Evolutionary conservation across 1,139 yeast genomes (phyloP).

Genomic region (Suhomyces coccinellae): DNA sequence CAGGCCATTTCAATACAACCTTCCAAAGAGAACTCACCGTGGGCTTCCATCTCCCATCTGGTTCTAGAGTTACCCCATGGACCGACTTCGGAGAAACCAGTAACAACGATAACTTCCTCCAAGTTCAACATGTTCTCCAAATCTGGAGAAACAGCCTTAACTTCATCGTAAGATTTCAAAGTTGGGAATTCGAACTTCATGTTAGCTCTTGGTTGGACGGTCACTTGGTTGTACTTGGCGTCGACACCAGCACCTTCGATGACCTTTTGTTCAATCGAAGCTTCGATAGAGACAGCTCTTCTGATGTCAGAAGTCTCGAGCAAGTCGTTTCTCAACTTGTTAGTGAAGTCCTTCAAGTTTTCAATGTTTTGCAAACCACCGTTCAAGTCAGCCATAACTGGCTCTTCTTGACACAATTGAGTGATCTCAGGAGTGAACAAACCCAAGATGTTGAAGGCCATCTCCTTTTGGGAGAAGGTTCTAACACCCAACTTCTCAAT

Average conservation of each 20-base stretch:
- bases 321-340: slow-evolving; percentile 77
- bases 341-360: slow-evolving; percentile 86
- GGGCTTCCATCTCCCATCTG: slow-evolving; percentile 99
- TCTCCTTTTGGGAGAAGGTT: slow-evolving; percentile 96
- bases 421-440: slow-evolving; percentile 85
- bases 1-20: slow-evolving; percentile 99
- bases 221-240: slow-evolving; percentile 74
- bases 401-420: slow-evolving; percentile 86
- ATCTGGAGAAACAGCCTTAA: slow-evolving; percentile 70
- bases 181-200: slow-evolving; percentile 92
- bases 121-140: slow-evolving; percentile 90
- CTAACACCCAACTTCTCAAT: slow-evolving; percentile 94
- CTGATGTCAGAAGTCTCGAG: slow-evolving; percentile 87
- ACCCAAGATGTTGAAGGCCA: slow-evolving; percentile 98
- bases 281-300: slow-evolving; percentile 92
- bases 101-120: slow-evolving; percentile 87
- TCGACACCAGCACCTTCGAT: slow-evolving; percentile 90
- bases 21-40: slow-evolving; percentile 94
- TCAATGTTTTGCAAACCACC: slow-evolving; percentile 97
- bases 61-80: slow-evolving; percentile 99
- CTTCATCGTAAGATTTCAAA: slow-evolving; percentile 71
- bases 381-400: slow-evolving; percentile 96
- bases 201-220: slow-evolving; percentile 89
- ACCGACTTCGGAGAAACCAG: slow-evolving; percentile 98
- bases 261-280: slow-evolving; percentile 89